Evolutionary conservation across 23 red algal genomes (phyloP).

Genomic region (Chondrus crispus): DNA sequence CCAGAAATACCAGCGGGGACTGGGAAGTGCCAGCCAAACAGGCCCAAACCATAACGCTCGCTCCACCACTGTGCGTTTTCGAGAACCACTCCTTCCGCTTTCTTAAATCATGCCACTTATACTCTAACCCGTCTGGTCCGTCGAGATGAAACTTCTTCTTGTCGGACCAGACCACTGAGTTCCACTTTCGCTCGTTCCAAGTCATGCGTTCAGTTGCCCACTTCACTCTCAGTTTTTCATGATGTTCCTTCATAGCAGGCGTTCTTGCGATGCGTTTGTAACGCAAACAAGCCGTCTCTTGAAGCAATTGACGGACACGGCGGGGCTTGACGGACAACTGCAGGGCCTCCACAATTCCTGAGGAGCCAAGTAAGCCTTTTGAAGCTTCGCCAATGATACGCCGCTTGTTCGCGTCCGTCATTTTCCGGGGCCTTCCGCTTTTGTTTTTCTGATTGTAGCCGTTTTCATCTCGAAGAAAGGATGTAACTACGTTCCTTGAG

Average conservation of each 20-base stretch:
- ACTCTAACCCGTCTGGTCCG: not conserved
- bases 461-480: not conserved
- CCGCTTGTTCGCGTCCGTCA: not conserved
- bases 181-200: not conserved
- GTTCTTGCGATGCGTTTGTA: not conserved
- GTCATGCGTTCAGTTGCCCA: not conserved
- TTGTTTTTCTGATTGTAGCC: not conserved
- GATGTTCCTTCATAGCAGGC: not conserved
- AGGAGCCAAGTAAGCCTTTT: not conserved
- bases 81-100: slow-evolving; percentile 1
- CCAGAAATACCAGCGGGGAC: not conserved
- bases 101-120: not conserved
- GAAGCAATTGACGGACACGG: not conserved
- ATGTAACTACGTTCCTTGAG: not conserved
- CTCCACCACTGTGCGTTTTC: not conserved
- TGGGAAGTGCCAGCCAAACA: not conserved
- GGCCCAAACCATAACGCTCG: not conserved
- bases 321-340: not conserved
- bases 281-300: not conserved
- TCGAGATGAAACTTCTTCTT: not conserved
- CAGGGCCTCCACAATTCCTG: not conserved
- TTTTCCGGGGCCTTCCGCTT: not conserved
- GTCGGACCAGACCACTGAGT: not conserved
- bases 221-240: not conserved
- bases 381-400: not conserved